Percentiles rank a stretch among this genome's conserved stretches.
Evolutionary conservation across 495 filamentous ascomycete genomes (phyloP).

Genomic region (Xylaria sp.): DNA sequence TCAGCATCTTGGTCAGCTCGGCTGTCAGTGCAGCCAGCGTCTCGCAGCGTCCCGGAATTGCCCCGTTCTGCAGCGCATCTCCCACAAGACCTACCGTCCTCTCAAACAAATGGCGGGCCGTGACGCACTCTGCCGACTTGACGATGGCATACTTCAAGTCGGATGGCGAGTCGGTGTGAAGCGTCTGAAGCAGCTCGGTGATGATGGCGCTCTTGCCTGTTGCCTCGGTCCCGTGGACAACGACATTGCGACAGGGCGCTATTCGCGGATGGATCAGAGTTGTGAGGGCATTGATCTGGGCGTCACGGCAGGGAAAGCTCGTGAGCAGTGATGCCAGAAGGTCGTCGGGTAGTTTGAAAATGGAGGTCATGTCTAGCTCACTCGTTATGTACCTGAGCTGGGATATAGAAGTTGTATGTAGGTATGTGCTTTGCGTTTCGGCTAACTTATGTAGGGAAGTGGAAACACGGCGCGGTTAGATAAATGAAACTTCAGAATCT

Average conservation of each 20-base stretch:
- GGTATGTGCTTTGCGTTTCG: not conserved
- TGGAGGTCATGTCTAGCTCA: constrained; percentile 27
- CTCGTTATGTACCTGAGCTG: not conserved
- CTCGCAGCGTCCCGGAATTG: constrained; percentile 67
- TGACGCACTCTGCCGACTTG: constrained; percentile 85
- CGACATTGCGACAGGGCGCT: constrained; percentile 63
- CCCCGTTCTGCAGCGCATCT: constrained; percentile 54
- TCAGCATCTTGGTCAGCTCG: constrained; percentile 67
- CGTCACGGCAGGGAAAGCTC: constrained; percentile 66
- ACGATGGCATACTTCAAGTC: constrained; percentile 71
- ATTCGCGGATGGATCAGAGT: constrained; percentile 61
- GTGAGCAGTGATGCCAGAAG: constrained; percentile 57
- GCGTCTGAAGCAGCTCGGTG: constrained; percentile 60
- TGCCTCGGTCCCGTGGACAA: constrained; percentile 87
- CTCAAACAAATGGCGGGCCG: constrained; percentile 85
- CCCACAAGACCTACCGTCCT: constrained; percentile 62
- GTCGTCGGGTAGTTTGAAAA: constrained; percentile 61
- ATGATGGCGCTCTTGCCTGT: constrained; percentile 86
- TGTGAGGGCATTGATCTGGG: constrained; percentile 68
- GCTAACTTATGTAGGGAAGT: not conserved
- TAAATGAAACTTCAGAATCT: not conserved
- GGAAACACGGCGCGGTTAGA: not conserved
- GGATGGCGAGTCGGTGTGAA: constrained; percentile 20
- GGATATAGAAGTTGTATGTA: not conserved
- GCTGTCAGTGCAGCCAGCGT: constrained; percentile 75